Conservation (phyloP, 2,329 filamentous ascomycete species). For the Penicillium glabrum region DNA sequence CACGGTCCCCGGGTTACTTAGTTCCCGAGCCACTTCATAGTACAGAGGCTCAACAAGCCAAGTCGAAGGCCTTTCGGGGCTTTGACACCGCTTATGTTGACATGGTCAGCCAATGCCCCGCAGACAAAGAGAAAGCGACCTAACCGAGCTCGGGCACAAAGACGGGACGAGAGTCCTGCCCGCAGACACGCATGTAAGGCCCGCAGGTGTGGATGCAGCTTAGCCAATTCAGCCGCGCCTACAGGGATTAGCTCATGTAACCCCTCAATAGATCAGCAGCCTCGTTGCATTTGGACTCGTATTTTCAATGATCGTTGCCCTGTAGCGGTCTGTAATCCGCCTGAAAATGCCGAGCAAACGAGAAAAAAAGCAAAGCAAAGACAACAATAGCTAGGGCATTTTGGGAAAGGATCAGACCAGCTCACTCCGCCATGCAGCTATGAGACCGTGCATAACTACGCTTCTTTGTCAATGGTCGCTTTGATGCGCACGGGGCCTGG, state of each 20-base stretch:
- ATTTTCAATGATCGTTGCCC: no score
- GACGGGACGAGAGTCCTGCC: background rate
- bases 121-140: background rate
- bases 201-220: background rate
- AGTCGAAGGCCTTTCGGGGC: background rate
- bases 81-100: background rate
- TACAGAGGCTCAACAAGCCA: background rate
- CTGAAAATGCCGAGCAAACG: background rate
- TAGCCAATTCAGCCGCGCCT: conserved; percentile 6
- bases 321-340: background rate
- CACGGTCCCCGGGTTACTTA: conserved; percentile 1
- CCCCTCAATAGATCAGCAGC: conserved; percentile 3
- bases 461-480: background rate
- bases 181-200: background rate
- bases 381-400: background rate
- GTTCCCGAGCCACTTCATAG: background rate
- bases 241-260: background rate
- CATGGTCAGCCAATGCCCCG: background rate
- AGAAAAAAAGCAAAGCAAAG: background rate
- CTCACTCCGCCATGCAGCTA: background rate
- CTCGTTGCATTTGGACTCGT: background rate
- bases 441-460: background rate
- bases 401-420: background rate
- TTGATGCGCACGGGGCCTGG: background rate
- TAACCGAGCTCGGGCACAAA: background rate